Percentiles rank a stretch among this genome's conserved stretches.
phyloP scores from a whole-genome alignment of 352 stramenopile genomes.

The Globisporangium cystogenes region DNA sequence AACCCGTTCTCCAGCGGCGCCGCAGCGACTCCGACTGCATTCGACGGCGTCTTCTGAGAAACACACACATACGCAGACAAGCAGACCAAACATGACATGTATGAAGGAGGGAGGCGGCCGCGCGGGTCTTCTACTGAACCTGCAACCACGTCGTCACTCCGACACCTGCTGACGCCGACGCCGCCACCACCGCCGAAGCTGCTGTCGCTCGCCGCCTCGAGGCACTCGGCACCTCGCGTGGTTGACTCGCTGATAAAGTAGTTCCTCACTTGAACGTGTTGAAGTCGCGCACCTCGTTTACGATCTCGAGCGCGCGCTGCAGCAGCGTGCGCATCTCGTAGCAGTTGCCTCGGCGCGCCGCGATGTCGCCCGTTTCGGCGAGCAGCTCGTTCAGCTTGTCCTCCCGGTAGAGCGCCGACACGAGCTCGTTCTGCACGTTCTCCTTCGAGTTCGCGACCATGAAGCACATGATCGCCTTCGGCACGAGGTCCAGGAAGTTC shows the following conservation, averaged over 20 bases:
- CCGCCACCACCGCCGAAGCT: neutral
- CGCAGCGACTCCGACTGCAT: neutral
- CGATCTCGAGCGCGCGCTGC: slow-evolving; percentile 95
- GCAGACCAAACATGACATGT: neutral
- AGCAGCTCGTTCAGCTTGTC: slow-evolving; percentile 95
- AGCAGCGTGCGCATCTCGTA: slow-evolving; percentile 96
- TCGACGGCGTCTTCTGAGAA: slow-evolving; percentile 12
- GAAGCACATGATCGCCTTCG: slow-evolving; percentile 99
- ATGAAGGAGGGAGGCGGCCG: neutral
- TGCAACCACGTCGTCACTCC: no score
- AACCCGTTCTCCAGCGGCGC: slow-evolving; percentile 4
- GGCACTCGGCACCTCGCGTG: no score
- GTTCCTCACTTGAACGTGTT: slow-evolving; percentile 93
- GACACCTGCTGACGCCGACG: neutral
- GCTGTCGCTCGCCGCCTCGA: neutral
- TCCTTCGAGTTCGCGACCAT: slow-evolving; percentile 94
- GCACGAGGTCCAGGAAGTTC: slow-evolving; percentile 99
- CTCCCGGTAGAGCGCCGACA: slow-evolving; percentile 96
- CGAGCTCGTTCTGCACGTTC: slow-evolving; percentile 97
- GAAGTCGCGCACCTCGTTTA: slow-evolving; percentile 98
- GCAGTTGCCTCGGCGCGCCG: slow-evolving; percentile 91
- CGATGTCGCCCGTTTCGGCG: slow-evolving; percentile 94
- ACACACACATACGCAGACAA: neutral
- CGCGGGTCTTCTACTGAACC: neutral
- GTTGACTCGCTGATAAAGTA: slow-evolving; percentile 9